These are phyloP conservation scores for Entomortierella parvispora DNA, from an alignment of 192 early-diverging fungal species.

Conservation along the genomic window DNA sequence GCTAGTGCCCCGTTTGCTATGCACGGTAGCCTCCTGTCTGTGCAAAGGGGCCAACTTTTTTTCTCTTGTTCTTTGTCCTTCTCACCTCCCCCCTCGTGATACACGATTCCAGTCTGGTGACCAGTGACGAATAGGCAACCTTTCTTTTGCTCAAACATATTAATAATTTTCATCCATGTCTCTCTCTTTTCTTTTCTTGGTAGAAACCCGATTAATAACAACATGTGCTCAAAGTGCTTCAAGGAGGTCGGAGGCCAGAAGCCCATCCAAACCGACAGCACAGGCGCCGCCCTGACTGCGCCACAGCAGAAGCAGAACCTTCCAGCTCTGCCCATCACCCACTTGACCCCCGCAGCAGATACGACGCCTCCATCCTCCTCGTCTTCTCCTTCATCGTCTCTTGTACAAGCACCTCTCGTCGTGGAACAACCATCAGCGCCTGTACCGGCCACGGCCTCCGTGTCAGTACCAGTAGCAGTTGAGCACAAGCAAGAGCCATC, in stretches of 20 bases:
- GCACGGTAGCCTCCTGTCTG: no score
- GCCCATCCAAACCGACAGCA: no score
- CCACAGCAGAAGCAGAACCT: slow-evolving; percentile 16
- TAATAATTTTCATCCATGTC: neutral
- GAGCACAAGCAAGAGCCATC: slow-evolving; percentile 3
- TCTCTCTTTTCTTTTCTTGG: neutral
- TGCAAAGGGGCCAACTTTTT: no score
- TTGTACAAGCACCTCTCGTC: slow-evolving; percentile 4
- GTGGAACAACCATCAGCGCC: neutral
- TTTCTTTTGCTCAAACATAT: no score
- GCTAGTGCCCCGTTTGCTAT: no score
- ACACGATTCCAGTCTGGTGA: no score
- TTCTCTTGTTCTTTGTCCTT: no score
- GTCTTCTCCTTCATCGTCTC: neutral
- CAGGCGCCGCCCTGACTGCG: neutral
- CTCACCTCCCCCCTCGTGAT: no score
- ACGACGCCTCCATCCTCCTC: slow-evolving; percentile 17
- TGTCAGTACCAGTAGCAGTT: slow-evolving; percentile 20
- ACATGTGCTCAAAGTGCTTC: slow-evolving; percentile 86
- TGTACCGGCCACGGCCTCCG: slow-evolving; percentile 23
- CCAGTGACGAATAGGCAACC: no score
- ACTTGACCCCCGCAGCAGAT: slow-evolving; percentile 21
- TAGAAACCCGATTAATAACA: slow-evolving; percentile 74
- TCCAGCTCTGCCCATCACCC: slow-evolving; percentile 29
- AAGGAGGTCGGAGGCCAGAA: slow-evolving; percentile 58